Conservation (phyloP, 2,329 filamentous ascomycete species). For the Gremmenia infestans region DNA sequence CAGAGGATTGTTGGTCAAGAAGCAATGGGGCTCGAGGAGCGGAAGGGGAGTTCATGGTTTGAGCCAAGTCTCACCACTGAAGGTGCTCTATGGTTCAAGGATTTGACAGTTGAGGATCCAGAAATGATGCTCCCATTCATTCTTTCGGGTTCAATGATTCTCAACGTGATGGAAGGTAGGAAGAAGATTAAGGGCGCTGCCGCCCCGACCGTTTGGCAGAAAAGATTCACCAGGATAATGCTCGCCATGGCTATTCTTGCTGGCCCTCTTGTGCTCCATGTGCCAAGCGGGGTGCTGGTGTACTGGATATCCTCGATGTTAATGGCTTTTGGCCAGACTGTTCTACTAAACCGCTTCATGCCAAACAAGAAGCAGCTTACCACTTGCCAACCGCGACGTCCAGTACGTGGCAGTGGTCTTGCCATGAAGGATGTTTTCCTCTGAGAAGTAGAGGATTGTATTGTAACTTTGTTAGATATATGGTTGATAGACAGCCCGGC, state of each 20-base stretch:
- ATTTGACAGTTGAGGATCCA: slow-evolving; percentile 50
- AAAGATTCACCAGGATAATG: slow-evolving; percentile 28
- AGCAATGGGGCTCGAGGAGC: background rate
- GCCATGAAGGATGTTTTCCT: slow-evolving; percentile 41
- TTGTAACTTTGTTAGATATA: background rate
- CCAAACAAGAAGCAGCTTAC: slow-evolving; percentile 31
- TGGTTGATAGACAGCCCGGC: background rate
- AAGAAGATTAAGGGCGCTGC: slow-evolving; percentile 4
- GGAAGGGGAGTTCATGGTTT: slow-evolving; percentile 5
- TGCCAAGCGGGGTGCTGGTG: slow-evolving; percentile 42
- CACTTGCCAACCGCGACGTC: slow-evolving; percentile 27
- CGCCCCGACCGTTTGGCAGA: slow-evolving; percentile 13
- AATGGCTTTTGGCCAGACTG: slow-evolving; percentile 37
- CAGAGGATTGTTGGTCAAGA: slow-evolving; percentile 1
- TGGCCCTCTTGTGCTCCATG: slow-evolving; percentile 34
- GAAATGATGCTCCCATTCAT: slow-evolving; percentile 43
- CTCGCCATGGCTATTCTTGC: slow-evolving; percentile 37
- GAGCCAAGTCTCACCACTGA: slow-evolving; percentile 42
- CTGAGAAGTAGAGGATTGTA: background rate
- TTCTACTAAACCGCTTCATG: slow-evolving; percentile 36
- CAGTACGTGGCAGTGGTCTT: slow-evolving; percentile 7
- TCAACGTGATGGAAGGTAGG: slow-evolving; percentile 36
- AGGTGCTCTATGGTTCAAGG: slow-evolving; percentile 56
- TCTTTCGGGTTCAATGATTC: slow-evolving; percentile 43
- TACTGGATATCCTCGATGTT: slow-evolving; percentile 45